Evolutionary conservation across 352 stramenopile genomes (phyloP).

Genomic region (Globisporangium nodosum): DNA sequence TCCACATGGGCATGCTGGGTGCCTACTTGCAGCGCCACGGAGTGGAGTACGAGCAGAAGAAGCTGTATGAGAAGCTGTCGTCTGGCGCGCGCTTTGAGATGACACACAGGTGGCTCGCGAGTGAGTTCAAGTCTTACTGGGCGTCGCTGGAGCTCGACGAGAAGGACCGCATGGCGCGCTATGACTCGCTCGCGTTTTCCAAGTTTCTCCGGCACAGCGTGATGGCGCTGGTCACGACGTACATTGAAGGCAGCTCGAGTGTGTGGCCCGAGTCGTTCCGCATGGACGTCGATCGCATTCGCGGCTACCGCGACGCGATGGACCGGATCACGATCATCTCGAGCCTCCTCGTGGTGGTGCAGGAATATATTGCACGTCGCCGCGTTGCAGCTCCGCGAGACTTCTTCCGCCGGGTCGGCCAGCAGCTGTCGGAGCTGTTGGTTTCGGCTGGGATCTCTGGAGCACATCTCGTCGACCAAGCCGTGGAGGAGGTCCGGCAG

Average conservation of each 20-base stretch:
- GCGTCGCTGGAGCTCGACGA: conserved; percentile 19
- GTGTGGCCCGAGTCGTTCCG: conserved; percentile 65
- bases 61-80: conserved; percentile 25
- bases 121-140: conserved; percentile 31
- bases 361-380: conserved; percentile 42
- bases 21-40: conserved; percentile 57
- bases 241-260: conserved; percentile 39
- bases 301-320: conserved; percentile 42
- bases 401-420: conserved; percentile 25
- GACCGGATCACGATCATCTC: conserved; percentile 54
- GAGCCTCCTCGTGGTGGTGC: conserved; percentile 50
- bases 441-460: conserved; percentile 39
- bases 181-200: conserved; percentile 35
- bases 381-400: conserved; percentile 17
- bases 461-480: conserved; percentile 45
- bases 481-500: conserved; percentile 24
- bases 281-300: conserved; percentile 49
- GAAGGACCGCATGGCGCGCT: conserved; percentile 15
- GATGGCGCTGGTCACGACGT: conserved; percentile 37
- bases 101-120: conserved; percentile 46
- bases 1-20: conserved; percentile 41
- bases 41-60: conserved; percentile 61
- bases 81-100: conserved; percentile 20
- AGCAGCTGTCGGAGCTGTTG: conserved; percentile 39
- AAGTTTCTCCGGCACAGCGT: conserved; percentile 40